A percentile compares a stretch with the other conserved stretches of the same genome.
These are phyloP conservation scores for Penicillium sp. DNA, from an alignment of 2,329 filamentous ascomycete species.

Conservation along the genomic window DNA sequence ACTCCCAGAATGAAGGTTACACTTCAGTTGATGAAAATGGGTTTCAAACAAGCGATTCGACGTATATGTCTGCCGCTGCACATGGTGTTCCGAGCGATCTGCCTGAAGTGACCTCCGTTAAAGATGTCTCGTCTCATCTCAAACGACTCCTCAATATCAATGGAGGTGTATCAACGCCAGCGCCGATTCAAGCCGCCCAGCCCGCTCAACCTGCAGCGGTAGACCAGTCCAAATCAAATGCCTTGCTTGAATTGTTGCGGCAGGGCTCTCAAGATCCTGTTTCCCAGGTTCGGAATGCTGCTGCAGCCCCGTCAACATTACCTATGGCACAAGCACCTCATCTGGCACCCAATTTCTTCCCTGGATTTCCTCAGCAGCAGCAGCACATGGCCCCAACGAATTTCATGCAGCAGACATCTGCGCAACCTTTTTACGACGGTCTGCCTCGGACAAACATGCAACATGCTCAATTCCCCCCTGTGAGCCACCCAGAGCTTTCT, in stretches of 20 bases:
- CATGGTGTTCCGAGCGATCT: conserved; percentile 38
- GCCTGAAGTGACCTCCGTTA: conserved; percentile 38
- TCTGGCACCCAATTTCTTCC: conserved; percentile 48
- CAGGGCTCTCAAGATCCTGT: conserved; percentile 35
- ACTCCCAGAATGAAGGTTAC: conserved; percentile 45
- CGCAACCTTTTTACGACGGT: conserved; percentile 15
- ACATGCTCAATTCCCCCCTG: conserved; percentile 8
- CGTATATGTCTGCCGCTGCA: conserved; percentile 19
- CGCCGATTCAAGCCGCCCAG: conserved; percentile 8
- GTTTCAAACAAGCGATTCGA: conserved; percentile 18
- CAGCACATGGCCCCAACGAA: conserved; percentile 29
- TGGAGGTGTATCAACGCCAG: conserved; percentile 14
- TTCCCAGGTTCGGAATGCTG: conserved; percentile 37
- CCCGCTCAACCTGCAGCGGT: conserved; percentile 23
- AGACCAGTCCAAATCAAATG: conserved; percentile 48
- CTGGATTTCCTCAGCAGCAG: conserved; percentile 37
- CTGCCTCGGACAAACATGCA: conserved; percentile 10
- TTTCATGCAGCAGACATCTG: conserved; percentile 26
- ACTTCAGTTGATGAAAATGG: conserved; percentile 61
- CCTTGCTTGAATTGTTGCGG: conserved; percentile 58
- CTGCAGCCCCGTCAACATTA: conserved; percentile 58
- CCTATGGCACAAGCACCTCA: conserved; percentile 57
- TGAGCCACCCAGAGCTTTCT: conserved; percentile 20
- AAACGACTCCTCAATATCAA: conserved; percentile 50
- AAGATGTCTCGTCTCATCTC: conserved; percentile 52